Base-by-base conservation (phyloP, 1,284 basidiomycete species). In the Rhodotorula sp. region DNA sequence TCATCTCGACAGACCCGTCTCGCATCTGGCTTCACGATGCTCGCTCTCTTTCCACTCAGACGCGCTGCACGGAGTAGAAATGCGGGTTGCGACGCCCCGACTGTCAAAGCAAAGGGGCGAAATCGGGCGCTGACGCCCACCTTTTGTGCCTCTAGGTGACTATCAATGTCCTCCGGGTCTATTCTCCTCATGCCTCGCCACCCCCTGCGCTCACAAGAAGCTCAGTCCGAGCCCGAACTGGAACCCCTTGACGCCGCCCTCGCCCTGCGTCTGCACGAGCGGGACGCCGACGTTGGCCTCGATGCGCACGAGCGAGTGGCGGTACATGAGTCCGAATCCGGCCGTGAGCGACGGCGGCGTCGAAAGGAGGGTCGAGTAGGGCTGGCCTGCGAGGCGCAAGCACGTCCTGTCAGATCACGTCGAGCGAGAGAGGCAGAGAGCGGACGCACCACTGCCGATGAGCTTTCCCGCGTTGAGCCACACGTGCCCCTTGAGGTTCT, bases 281-380 rank as follows among this genome's bases (percentile, higher is more conserved):
- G 96, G 96, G 63, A 98, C 86, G 5, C 94, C 92, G 74, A 97
- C 89, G 81, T 98, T 99, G 74, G 96, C 84, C 81, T 99, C 97
- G 53, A 95, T 85, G 27, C 93, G 85, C 23, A 94, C 85, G 4
- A 91, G 89, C 69, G 92, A 90, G 74, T 95, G 90, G 58, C 89
- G 85, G 80, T 97, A 98, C 60, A 98, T 87, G n/a, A 99, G 81
- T 0, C 97, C 97, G 2, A 97, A 78, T 9, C 96, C 96, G 0
- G 88, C 90, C 5, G 91, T 92, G 61, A 96, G 83, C 1, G 89
- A 80, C 16, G 83, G 70, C 2, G 67, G 82, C 46, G 83, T 80
- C 71, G 74, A 42, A 25, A 71, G 54, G 41, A 78, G 61, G 44
- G 66, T n/a, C 44, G 66, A 52, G 45, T 74, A 46, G 74, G 62